A percentile compares a stretch with the other conserved stretches of the same genome.
Conservation (phyloP, 1,284 basidiomycete genomes). For the Irpex rosettiformis region DNA sequence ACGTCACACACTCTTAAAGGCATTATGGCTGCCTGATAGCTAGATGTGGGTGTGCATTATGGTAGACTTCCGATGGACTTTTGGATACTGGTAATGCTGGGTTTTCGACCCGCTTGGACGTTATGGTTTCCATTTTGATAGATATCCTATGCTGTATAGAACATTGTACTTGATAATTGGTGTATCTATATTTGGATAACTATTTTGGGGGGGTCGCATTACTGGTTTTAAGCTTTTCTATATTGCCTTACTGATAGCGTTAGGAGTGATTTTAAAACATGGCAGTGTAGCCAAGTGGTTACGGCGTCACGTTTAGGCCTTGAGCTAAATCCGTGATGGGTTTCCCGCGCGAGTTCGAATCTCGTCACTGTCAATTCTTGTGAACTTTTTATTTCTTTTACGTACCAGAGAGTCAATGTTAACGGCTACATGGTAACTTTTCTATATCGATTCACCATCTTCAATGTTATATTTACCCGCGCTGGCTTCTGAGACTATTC, state of each 20-base stretch:
- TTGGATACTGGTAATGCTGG: too few species aligned
- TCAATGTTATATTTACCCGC: too few species aligned
- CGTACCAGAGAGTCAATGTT: not conserved
- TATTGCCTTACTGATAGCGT: not conserved
- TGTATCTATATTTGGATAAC: not conserved
- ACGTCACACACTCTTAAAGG: not conserved
- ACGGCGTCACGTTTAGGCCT: conserved; percentile 57
- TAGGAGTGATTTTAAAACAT: not conserved
- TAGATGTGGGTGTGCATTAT: too few species aligned
- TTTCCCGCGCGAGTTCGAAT: conserved; percentile 61
- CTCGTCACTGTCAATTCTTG: conserved; percentile 50
- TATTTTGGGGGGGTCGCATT: too few species aligned
- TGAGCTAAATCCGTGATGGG: conserved; percentile 47
- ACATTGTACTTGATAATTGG: not conserved
- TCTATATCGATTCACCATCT: too few species aligned
- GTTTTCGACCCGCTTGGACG: too few species aligned
- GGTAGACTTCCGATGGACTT: not conserved
- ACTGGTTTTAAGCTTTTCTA: too few species aligned
- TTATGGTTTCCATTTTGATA: too few species aligned
- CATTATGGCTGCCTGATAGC: not conserved
- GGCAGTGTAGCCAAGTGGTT: conserved; percentile 63
- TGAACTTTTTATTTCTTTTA: conserved; percentile 20
- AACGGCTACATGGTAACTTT: too few species aligned
- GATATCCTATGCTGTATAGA: not conserved
- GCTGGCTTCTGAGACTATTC: too few species aligned